A percentile compares a stretch with the other conserved stretches of the same genome.
These are phyloP conservation scores for Phoenix dactylifera DNA, from an alignment of 176 grass and related monocot species.

Conservation along the genomic window DNA sequence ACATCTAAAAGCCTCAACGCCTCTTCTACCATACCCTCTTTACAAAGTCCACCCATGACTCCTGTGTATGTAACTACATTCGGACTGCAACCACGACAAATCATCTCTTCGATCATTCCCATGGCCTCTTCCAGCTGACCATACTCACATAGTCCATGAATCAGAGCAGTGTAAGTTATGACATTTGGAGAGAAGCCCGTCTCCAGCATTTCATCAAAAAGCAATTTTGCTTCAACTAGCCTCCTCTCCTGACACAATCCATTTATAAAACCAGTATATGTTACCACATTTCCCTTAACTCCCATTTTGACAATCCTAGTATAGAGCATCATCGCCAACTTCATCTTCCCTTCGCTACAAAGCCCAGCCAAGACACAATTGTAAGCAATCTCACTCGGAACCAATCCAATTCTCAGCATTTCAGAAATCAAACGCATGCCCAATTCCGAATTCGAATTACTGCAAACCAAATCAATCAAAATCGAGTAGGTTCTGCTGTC, in stretches of 20 bases:
- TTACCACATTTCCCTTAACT: conserved; percentile 16
- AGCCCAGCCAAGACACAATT: conserved; percentile 18
- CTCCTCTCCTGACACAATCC: conserved; percentile 13
- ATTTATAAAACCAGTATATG: conserved; percentile 18
- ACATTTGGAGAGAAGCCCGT: conserved; percentile 8
- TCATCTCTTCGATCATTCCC: conserved; percentile 16
- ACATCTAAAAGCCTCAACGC: conserved; percentile 8
- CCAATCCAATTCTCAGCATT: conserved; percentile 24
- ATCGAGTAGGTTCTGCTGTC: conserved; percentile 24
- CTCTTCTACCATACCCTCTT: conserved; percentile 12
- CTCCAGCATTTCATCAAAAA: conserved; percentile 26
- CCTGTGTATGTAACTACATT: conserved; percentile 20
- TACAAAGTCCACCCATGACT: conserved; percentile 8
- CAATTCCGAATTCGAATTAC: neutral
- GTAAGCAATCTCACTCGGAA: conserved; percentile 20
- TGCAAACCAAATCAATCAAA: conserved; percentile 16
- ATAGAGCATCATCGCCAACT: conserved; percentile 19
- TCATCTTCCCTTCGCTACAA: conserved; percentile 16
- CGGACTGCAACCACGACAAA: neutral
- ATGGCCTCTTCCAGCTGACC: conserved; percentile 16
- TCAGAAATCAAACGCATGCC: conserved; percentile 5
- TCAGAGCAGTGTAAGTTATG: conserved; percentile 13
- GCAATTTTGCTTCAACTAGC: conserved; percentile 13
- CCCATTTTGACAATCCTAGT: conserved; percentile 24
- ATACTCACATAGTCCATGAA: conserved; percentile 17